phyloP scores from a whole-genome alignment of 2,329 filamentous ascomycete species.

The Rhytidhysteron rufulum region DNA sequence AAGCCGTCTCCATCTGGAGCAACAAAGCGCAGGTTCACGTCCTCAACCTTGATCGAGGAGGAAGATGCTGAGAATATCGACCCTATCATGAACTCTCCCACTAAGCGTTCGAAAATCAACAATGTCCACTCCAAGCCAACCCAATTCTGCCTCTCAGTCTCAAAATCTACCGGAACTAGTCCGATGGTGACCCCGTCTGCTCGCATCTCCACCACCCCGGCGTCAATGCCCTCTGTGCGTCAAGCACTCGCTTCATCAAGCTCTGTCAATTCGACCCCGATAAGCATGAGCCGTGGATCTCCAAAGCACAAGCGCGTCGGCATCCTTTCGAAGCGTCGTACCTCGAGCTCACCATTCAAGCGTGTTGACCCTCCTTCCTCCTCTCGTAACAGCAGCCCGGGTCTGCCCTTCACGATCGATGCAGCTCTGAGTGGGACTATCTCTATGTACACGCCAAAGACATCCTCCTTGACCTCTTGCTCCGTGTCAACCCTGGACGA shows the following conservation, averaged over 20 bases:
- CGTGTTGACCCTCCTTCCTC: constrained; percentile 70
- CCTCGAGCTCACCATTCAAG: constrained; percentile 56
- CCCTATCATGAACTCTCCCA: constrained; percentile 49
- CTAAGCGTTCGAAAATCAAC: constrained; percentile 50
- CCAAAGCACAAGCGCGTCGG: constrained; percentile 68
- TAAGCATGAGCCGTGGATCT: constrained; percentile 63
- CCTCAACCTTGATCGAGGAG: constrained; percentile 42
- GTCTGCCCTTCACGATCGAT: constrained; percentile 75
- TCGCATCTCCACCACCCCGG: constrained; percentile 12
- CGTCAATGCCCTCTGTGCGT: constrained; percentile 25
- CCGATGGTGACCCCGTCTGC: constrained; percentile 22
- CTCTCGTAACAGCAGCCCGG: constrained; percentile 41
- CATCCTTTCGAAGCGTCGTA: constrained; percentile 65
- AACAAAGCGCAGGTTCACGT: constrained; percentile 45
- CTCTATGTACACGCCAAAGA: constrained; percentile 54
- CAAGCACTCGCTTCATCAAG: constrained; percentile 41
- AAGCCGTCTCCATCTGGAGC: constrained; percentile 27
- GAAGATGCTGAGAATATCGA: constrained; percentile 58
- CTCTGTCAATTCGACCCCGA: constrained; percentile 41
- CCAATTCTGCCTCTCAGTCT: constrained; percentile 33
- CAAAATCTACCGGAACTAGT: constrained; percentile 18
- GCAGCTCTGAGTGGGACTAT: constrained; percentile 77
- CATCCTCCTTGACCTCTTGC: constrained; percentile 23
- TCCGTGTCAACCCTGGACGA: constrained; percentile 48
- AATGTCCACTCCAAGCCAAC: constrained; percentile 38